Evolutionary conservation across 2,329 filamentous ascomycete genomes (phyloP).

Genomic region (Alternaria incomplexa): DNA sequence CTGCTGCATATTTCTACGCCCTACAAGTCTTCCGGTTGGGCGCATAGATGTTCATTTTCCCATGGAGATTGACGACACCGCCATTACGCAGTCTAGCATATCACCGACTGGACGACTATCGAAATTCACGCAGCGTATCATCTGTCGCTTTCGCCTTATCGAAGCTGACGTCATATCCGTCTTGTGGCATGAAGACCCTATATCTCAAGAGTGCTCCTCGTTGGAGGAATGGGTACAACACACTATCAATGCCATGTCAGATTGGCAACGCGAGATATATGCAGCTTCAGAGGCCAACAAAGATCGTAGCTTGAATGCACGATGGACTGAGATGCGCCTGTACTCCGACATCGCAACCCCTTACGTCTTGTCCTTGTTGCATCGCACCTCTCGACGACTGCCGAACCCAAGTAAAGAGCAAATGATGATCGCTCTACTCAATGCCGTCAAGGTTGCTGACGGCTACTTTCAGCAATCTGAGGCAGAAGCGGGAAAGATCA

Average conservation of each 20-base stretch:
- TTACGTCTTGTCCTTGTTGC: conserved; percentile 40
- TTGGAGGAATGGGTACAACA: conserved; percentile 39
- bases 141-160: conserved; percentile 43
- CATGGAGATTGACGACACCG: conserved; percentile 42
- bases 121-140: conserved; percentile 44
- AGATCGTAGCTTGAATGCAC: conserved; percentile 30
- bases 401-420: conserved; percentile 35
- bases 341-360: conserved; percentile 43
- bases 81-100: conserved; percentile 37
- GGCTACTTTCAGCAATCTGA: conserved; percentile 43
- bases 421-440: conserved; percentile 35
- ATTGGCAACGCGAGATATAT: conserved; percentile 41
- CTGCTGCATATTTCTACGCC: conserved; percentile 42
- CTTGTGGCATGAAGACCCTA: conserved; percentile 38
- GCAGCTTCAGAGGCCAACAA: conserved; percentile 34
- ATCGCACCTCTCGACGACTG: conserved; percentile 36
- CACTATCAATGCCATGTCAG: conserved; percentile 33
- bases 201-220: conserved; percentile 32
- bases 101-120: conserved; percentile 37
- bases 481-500: conserved; percentile 42
- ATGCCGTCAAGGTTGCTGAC: conserved; percentile 41
- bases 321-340: conserved; percentile 45
- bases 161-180: conserved; percentile 44
- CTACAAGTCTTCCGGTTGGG: conserved; percentile 39
- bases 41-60: conserved; percentile 41